Evolutionary conservation across 1,284 basidiomycete genomes (phyloP).

Genomic region (Apiotrichum siamense): DNA sequence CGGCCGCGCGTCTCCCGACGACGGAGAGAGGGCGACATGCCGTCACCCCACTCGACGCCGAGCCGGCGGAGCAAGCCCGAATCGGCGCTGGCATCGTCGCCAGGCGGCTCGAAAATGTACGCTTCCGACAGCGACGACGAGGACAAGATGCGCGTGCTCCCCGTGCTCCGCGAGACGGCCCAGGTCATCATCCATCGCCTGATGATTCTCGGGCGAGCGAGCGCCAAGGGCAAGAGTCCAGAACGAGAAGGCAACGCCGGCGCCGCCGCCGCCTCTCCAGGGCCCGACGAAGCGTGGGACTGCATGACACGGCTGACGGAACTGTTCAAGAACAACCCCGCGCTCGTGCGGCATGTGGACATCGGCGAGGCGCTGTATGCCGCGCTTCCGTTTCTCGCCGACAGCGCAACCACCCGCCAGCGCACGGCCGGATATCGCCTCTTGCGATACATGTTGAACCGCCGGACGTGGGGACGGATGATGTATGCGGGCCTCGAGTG

Average conservation of each 20-base stretch:
- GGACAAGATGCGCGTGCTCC: conserved; percentile 19
- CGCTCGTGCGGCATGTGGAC: conserved; percentile 69
- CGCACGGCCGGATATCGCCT: conserved; percentile 84
- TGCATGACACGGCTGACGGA: conserved; percentile 61
- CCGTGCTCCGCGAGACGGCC: conserved; percentile 22
- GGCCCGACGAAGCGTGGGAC: conserved; percentile 29
- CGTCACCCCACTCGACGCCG: conserved; percentile 8
- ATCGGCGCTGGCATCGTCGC: neutral
- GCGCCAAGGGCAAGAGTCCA: conserved; percentile 22
- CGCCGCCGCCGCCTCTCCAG: too few species aligned
- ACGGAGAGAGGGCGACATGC: conserved; percentile 22
- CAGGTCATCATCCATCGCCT: conserved; percentile 16
- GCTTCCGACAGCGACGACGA: conserved; percentile 5
- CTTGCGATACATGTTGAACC: conserved; percentile 70
- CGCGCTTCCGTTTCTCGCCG: conserved; percentile 67
- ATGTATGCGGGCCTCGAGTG: conserved; percentile 61
- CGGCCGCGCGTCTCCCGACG: conserved; percentile 29
- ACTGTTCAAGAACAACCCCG: conserved; percentile 66
- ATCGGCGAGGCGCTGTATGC: conserved; percentile 67
- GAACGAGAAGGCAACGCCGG: conserved; percentile 11
- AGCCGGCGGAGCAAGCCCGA: conserved; percentile 19
- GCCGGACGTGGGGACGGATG: conserved; percentile 48
- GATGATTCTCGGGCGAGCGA: conserved; percentile 12
- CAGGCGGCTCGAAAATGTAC: neutral
- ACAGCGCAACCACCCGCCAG: conserved; percentile 64